Percentiles rank a stretch among this genome's conserved stretches.
Conservation (phyloP, 371 early-diverging fungal species). For the Rhizopus sp. region DNA sequence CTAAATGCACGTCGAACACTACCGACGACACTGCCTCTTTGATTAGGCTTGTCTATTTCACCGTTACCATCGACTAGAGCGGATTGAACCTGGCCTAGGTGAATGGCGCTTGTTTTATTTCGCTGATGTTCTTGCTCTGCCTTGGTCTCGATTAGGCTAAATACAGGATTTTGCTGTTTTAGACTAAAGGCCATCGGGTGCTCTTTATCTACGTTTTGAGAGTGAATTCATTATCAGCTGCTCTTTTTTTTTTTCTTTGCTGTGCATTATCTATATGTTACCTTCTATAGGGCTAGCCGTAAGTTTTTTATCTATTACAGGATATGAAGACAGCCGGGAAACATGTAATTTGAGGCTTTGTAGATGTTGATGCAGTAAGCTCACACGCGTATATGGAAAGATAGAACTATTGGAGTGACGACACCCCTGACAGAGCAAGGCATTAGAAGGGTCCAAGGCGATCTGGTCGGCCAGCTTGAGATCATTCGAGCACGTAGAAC, state of each 20-base stretch:
- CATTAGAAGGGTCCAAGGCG: not conserved
- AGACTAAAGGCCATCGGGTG: no score
- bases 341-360: not conserved
- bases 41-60: no score
- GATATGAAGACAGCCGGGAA: not conserved
- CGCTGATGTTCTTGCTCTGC: not conserved
- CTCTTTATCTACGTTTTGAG: no score
- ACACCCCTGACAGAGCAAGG: not conserved
- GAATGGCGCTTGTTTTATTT: slow-evolving; percentile 4
- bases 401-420: not conserved
- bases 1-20: slow-evolving; percentile 25
- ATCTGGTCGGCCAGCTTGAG: not conserved
- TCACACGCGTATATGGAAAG: slow-evolving; percentile 1
- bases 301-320: not conserved
- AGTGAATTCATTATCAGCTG: no score
- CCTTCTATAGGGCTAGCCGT: no score
- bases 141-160: slow-evolving; percentile 1
- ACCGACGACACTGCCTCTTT: not conserved
- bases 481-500: slow-evolving; percentile 52
- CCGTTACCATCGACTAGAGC: not conserved
- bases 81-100: slow-evolving; percentile 14
- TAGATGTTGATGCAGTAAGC: slow-evolving; percentile 1
- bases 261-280: no score
- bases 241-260: no score
- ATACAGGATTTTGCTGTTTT: slow-evolving; percentile 12